Percentiles rank a stretch among this genome's conserved stretches.
Conservation (phyloP, 208 protist genomes). For the Trichomonas tenax region DNA sequence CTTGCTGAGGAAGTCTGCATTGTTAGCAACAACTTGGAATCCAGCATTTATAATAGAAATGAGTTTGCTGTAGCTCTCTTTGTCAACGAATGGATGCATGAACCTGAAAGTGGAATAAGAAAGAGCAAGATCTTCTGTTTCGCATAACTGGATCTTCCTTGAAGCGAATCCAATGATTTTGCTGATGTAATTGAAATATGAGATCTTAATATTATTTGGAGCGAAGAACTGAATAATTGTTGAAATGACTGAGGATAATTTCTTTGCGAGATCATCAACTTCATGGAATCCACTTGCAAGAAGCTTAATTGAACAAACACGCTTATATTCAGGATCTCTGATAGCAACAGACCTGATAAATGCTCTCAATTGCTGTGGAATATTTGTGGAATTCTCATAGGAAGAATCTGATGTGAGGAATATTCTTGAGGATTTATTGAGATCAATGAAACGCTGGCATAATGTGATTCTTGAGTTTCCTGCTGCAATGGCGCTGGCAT, state of each 20-base stretch:
- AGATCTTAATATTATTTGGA: no score
- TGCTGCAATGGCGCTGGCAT: neutral
- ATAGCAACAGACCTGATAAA: neutral
- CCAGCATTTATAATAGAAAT: neutral
- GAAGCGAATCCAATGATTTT: neutral
- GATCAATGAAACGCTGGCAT: neutral
- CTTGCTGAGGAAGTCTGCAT: neutral
- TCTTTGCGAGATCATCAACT: neutral
- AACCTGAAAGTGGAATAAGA: neutral
- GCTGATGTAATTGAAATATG: neutral
- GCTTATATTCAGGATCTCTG: neutral
- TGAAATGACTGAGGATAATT: neutral
- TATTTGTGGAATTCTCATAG: neutral
- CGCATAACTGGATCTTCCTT: neutral
- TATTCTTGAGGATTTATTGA: neutral
- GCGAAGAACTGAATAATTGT: neutral
- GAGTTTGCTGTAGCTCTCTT: neutral
- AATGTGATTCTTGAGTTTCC: neutral
- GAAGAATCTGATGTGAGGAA: neutral
- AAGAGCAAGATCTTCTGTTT: neutral
- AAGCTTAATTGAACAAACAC: neutral
- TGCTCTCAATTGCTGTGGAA: neutral
- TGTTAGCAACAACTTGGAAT: neutral
- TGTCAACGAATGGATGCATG: no score
- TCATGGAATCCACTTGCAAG: neutral